Percentiles rank a stretch among this genome's conserved stretches.
Conservation (phyloP, 2,329 filamentous ascomycete species). For the Aspergillus neoniger region DNA sequence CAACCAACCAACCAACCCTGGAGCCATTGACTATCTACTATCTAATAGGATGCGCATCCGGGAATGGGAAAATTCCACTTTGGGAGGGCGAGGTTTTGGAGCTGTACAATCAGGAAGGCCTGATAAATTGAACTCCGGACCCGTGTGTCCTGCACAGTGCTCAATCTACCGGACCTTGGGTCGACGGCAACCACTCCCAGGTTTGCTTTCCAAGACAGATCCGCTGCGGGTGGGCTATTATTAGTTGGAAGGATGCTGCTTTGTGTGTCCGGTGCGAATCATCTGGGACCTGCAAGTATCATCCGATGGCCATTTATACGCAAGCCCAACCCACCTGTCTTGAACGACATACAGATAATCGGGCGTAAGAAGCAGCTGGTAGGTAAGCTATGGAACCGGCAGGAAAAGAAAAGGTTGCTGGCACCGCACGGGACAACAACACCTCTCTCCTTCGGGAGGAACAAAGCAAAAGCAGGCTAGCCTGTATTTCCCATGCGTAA, state of each 20-base stretch:
- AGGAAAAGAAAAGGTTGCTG: not conserved
- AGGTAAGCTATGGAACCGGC: not conserved
- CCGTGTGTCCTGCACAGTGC: not conserved
- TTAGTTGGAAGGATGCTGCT: not conserved
- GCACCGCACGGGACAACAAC: not conserved
- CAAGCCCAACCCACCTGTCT: not conserved
- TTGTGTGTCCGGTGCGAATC: constrained; percentile 1
- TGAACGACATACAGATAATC: not conserved
- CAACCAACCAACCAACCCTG: not conserved
- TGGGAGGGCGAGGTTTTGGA: not conserved
- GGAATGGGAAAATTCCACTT: not conserved
- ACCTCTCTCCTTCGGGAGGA: not conserved
- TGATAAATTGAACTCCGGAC: constrained; percentile 1
- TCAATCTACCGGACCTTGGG: not conserved
- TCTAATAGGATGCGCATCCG: not conserved
- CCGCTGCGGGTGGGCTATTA: not conserved
- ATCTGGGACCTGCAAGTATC: not conserved
- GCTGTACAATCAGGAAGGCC: not conserved
- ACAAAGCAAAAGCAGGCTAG: not conserved
- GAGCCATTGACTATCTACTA: not conserved
- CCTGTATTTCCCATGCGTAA: not conserved
- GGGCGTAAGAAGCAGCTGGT: not conserved
- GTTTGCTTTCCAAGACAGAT: constrained; percentile 7
- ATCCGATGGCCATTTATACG: not conserved
- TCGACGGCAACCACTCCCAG: not conserved